Percentiles rank a stretch among this genome's conserved stretches.
These are phyloP conservation scores for Tremella yokohamensis DNA, from an alignment of 768 basidiomycete species.

Conservation along the genomic window DNA sequence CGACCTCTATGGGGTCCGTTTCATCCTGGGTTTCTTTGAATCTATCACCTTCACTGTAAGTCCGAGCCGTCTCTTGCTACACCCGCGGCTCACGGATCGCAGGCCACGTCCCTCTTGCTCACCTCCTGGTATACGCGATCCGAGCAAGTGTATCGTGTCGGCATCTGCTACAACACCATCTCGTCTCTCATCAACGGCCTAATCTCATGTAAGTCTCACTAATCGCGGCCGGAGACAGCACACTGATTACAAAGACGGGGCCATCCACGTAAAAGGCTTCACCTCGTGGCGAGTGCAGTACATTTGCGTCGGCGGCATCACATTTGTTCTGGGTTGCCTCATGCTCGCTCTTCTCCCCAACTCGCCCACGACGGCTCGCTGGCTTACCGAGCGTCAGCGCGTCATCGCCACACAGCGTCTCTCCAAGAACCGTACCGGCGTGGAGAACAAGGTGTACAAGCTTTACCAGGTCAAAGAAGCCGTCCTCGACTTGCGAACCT, in stretches of 20 bases:
- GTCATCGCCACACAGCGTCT: constrained; percentile 32
- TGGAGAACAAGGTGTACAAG: constrained; percentile 35
- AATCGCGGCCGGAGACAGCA: no score
- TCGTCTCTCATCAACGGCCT: constrained; percentile 39
- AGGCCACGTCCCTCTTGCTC: neutral
- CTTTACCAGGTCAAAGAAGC: constrained; percentile 27
- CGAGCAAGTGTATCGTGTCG: constrained; percentile 33
- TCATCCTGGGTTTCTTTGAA: constrained; percentile 40
- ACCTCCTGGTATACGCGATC: constrained; percentile 30
- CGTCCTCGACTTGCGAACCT: constrained; percentile 32
- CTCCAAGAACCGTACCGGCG: constrained; percentile 29
- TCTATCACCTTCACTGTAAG: constrained; percentile 8
- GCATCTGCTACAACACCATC: constrained; percentile 37
- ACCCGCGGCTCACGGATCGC: constrained; percentile 7
- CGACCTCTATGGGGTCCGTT: constrained; percentile 19
- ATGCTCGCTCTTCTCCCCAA: constrained; percentile 30
- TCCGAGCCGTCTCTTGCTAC: neutral
- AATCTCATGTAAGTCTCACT: constrained; percentile 14
- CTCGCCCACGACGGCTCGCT: constrained; percentile 31
- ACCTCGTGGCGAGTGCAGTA: constrained; percentile 32
- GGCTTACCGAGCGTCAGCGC: constrained; percentile 33
- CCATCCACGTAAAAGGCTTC: constrained; percentile 2
- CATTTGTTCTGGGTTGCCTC: constrained; percentile 25
- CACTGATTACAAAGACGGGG: no score
- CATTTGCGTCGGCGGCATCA: constrained; percentile 33